Evolutionary conservation across 495 filamentous ascomycete species (phyloP).

Genomic region (Penicillium lividum): DNA sequence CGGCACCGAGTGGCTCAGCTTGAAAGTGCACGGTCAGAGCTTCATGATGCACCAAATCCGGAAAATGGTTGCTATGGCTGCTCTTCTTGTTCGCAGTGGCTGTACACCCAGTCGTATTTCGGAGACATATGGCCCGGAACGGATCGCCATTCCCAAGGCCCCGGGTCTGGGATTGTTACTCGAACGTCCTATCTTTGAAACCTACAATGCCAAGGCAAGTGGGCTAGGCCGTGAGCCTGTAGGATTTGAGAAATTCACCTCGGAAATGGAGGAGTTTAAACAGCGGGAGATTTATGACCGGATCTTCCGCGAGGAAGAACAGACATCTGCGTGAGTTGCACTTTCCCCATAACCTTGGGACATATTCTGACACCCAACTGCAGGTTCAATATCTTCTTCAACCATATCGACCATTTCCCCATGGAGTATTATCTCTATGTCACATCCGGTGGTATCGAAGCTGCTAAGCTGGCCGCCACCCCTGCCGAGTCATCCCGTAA

Average conservation of each 20-base stretch:
- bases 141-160: conserved; percentile 90
- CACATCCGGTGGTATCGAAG: conserved; percentile 62
- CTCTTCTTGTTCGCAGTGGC: conserved; percentile 80
- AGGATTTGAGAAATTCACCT: conserved; percentile 73
- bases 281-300: conserved; percentile 88
- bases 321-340: conserved; percentile 65
- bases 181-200: conserved; percentile 86
- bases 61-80: conserved; percentile 95
- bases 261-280: conserved; percentile 85
- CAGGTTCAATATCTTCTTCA: conserved; percentile 80
- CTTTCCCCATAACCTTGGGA: not conserved
- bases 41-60: conserved; percentile 99
- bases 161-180: conserved; percentile 85
- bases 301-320: conserved; percentile 87
- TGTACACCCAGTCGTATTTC: conserved; percentile 63
- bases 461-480: conserved; percentile 38
- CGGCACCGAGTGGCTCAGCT: conserved; percentile 89
- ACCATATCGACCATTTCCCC: conserved; percentile 77
- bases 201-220: conserved; percentile 67
- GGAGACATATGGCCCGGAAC: conserved; percentile 64
- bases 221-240: conserved; percentile 64
- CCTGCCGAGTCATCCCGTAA: conserved; percentile 9
- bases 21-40: conserved; percentile 94
- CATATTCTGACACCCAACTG: not conserved
- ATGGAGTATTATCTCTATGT: conserved; percentile 75